phyloP scores from a whole-genome alignment of 192 early-diverging fungal species.

The Funneliformis geosporum region DNA sequence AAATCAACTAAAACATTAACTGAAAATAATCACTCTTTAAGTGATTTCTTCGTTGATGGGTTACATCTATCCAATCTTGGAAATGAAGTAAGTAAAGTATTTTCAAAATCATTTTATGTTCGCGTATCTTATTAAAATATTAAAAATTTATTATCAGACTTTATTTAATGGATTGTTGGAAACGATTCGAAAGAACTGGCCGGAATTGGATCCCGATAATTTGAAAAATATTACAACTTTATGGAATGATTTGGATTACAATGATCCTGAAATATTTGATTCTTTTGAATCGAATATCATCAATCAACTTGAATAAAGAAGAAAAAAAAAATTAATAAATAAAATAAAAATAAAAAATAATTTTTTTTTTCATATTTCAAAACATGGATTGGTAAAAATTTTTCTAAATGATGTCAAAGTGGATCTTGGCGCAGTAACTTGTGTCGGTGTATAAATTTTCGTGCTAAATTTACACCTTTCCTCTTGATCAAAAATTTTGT shows the following conservation, averaged over 20 bases:
- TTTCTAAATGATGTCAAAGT: too few species aligned
- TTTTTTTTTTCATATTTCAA: too few species aligned
- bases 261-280: conserved; percentile 22
- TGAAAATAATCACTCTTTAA: not conserved
- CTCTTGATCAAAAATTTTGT: not conserved
- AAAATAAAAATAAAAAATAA: too few species aligned
- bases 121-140: conserved; percentile 5
- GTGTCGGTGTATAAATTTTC: not conserved
- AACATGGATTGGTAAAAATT: too few species aligned
- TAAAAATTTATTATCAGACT: conserved; percentile 31
- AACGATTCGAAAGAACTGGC: conserved; percentile 44
- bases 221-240: conserved; percentile 45
- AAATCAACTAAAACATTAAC: conserved; percentile 2
- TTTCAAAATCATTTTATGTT: not conserved
- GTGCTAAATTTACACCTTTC: too few species aligned
- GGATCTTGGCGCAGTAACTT: not conserved
- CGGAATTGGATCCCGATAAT: conserved; percentile 54
- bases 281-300: not conserved
- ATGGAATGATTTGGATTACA: conserved; percentile 37
- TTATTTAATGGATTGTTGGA: conserved; percentile 45
- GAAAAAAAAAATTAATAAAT: not conserved
- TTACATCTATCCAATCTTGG: conserved; percentile 58
- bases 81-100: conserved; percentile 44
- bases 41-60: conserved; percentile 55
- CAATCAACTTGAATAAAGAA: not conserved